Evolutionary conservation across 768 basidiomycete genomes (phyloP), one percentile per base, ranked within the genome.

Genomic region (button mushroom (Agaricus bisporus)): DNA sequence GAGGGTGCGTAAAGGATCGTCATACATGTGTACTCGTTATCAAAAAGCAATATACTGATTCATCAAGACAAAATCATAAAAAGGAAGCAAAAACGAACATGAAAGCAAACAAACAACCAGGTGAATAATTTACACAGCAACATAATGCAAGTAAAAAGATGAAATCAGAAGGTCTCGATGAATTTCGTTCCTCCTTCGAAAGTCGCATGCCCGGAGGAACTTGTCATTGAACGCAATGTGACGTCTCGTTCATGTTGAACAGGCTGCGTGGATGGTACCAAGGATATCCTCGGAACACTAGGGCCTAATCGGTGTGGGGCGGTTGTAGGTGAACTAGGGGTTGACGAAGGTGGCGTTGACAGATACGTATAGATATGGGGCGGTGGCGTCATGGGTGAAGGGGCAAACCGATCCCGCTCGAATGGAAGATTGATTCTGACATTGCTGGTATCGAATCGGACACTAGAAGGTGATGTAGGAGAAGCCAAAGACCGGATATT

Each of bases 161-260:
- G 18, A 6, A 6, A 20, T 43, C 29, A 54, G 9, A 54, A 39
- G n/a, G 45, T 20, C 25, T 54, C 52, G 17, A 54, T 22, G 37
- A 54, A 54, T 25, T 41, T 54, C 29, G 52, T 41, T 1, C 52
- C 52, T 4, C 52, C 52, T 39, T 54, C 45, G 14, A 54, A 54
- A 4, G 45, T 54, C 5, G 52, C 10, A 6, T 20, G 45, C 4
- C 38, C 18, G 15, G 52, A 42, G 14, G 51, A 35, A 6, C 22
- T 38, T 3, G 29, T 4, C 15, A 28, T 12, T 22, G 52, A 20
- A 47, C 17, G 29, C 5, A 29, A 45, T 15, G 44, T 18, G 17
- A 38, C 32, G 18, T 54, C 45, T 8, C 47, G 44, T 10, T 47
- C 45, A 18, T 47, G 36, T 11, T 36, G 52, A 35, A 8, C 25